Base-by-base conservation (phyloP, 1,139 yeast genomes). In the Sugiyamaella paludigena region DNA sequence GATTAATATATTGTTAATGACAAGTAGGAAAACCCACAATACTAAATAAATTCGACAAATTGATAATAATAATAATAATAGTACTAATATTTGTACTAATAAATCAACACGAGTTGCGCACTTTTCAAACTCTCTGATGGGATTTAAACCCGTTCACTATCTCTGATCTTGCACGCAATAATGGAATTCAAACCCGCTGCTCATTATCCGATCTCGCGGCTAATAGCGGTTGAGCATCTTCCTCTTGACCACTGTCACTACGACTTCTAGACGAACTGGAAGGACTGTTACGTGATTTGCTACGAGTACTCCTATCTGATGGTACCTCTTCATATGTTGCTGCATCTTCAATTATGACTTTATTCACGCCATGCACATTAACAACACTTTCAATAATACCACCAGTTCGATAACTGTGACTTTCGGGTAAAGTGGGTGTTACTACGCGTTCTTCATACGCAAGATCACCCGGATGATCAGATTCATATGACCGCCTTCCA, bases 311-410 rank as follows among this genome's bases (percentile, higher is more conserved):
- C 37, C 37, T 43, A 16, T 12, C 15, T 13, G 45, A 41, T 9
- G 13, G 26, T 7, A 11, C n/a, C 2, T 30, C 33, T 11, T 31
- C 47, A 16, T 35, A 28, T 16, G 26, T 12, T 9, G 37, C 11
- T 7, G 19, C 58, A 15, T 79, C 81, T 60, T 84, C 91, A 63
- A 89, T 88, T 55, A 89, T 86, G 6, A 95, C 87, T 71, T 89
- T 89, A 60, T 81, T 84, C 13, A 87, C 87, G 47, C 96, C 97
- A 59, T 84, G 83, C 24, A 86, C 87, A 49, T 84, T 86, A 33
- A 88, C 81, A n/a, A 88, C 84, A 38, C 87, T 81, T 67, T 89
- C 96, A 52, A 87, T 79, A 50, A 88, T 83, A 2, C 95, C 92
- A 38, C 88, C 86, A 4, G 85, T 59, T 36, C 69, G 58, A 46